A percentile compares a stretch with the other conserved stretches of the same genome.
phyloP scores from a whole-genome alignment of 73 alveolate genomes.

The Durusdinium trenchii region DNA sequence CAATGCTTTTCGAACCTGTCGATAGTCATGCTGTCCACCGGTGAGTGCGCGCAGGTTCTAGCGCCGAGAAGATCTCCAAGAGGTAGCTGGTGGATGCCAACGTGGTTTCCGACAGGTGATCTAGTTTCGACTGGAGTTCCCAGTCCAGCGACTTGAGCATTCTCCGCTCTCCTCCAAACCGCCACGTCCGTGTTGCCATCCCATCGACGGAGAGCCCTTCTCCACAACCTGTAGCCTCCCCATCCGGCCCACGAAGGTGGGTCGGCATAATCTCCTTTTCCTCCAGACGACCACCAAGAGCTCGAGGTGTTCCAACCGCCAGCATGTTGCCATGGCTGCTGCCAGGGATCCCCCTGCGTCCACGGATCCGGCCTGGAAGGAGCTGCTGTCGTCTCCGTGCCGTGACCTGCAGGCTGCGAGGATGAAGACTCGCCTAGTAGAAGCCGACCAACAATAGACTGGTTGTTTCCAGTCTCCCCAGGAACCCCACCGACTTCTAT shows the following conservation, averaged over 20 bases:
- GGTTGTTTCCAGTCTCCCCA: not conserved
- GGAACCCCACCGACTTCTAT: not conserved
- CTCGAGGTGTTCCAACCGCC: no score
- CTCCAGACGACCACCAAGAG: not conserved
- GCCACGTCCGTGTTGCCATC: constrained; percentile 13
- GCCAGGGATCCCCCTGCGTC: not conserved
- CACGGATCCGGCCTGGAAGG: not conserved
- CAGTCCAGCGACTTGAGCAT: not conserved
- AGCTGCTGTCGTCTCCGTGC: not conserved
- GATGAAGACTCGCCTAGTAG: not conserved
- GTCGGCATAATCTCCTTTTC: constrained; percentile 9
- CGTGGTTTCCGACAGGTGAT: not conserved
- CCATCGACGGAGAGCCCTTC: not conserved
- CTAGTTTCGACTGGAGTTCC: not conserved
- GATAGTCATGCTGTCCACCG: not conserved
- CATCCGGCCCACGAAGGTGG: constrained; percentile 45
- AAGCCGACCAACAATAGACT: not conserved
- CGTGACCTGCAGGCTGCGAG: not conserved
- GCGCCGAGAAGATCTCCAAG: not conserved
- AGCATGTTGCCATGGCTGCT: no score
- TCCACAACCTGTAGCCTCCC: not conserved
- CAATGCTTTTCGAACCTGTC: not conserved
- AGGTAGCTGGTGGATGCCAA: not conserved
- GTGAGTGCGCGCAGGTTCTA: constrained; percentile 22
- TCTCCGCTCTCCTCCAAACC: not conserved